phyloP scores from a whole-genome alignment of 2,329 filamentous ascomycete genomes.

The Sclerotinia minor region DNA sequence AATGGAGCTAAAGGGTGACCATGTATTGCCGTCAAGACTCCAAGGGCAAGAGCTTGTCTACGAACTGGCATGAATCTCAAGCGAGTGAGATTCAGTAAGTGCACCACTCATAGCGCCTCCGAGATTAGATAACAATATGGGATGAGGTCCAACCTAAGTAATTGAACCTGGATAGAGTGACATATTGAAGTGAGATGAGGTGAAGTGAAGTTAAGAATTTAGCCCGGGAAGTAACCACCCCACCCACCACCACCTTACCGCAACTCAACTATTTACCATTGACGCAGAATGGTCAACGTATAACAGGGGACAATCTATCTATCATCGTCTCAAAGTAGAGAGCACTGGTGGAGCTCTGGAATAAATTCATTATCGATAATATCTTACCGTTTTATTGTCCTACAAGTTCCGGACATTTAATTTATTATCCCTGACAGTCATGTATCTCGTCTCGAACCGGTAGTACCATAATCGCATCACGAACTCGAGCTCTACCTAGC shows the following conservation, averaged over 20 bases:
- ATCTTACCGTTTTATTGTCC: not conserved
- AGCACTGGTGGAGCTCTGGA: conserved; percentile 10
- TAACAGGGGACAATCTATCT: conserved; percentile 24
- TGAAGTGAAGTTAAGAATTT: conserved; percentile 17
- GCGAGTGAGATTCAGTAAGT: not conserved
- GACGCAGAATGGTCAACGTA: conserved; percentile 21
- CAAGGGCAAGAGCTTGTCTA: not conserved
- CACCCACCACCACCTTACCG: too few species aligned
- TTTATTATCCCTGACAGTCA: conserved; percentile 6
- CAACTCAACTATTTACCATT: not conserved
- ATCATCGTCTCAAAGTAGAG: not conserved
- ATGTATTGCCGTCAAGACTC: not conserved
- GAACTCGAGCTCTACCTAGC: conserved; percentile 23
- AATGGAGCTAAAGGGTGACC: not conserved
- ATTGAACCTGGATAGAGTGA: not conserved
- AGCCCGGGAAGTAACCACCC: conserved; percentile 13
- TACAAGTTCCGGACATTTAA: conserved; percentile 16
- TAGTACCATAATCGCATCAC: conserved; percentile 3
- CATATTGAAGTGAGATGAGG: not conserved
- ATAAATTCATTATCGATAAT: not conserved
- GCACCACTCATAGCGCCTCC: too few species aligned
- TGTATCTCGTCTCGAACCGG: conserved; percentile 7
- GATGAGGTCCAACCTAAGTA: too few species aligned
- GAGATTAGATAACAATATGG: not conserved
- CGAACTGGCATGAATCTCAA: not conserved